Evolutionary conservation across 2,329 filamentous ascomycete species (phyloP).

Genomic region (Trichoderma sp.): DNA sequence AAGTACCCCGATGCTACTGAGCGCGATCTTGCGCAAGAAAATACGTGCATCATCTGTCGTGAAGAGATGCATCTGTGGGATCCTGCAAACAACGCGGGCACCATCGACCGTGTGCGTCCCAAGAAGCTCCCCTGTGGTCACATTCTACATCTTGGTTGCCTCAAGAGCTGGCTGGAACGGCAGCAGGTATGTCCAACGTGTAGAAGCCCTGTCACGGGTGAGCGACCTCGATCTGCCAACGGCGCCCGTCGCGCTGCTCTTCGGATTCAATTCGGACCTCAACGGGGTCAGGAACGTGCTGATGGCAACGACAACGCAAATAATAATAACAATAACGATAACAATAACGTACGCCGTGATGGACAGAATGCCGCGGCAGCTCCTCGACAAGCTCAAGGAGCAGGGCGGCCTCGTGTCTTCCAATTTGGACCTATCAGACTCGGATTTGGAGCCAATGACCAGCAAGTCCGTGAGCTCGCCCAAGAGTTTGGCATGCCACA

Average conservation of each 20-base stretch:
- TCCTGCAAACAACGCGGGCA: constrained; percentile 54
- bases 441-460: constrained; percentile 70
- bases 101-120: constrained; percentile 79
- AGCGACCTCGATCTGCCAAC: constrained; percentile 28
- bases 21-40: constrained; percentile 80
- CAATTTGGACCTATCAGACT: constrained; percentile 73
- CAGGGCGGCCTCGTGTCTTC: constrained; percentile 54
- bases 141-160: constrained; percentile 88
- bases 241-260: constrained; percentile 31
- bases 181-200: constrained; percentile 98
- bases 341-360: constrained; percentile 21
- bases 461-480: constrained; percentile 65
- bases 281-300: constrained; percentile 26
- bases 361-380: constrained; percentile 23
- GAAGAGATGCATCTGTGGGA: constrained; percentile 91
- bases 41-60: constrained; percentile 95
- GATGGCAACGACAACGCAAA: constrained; percentile 20
- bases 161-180: constrained; percentile 94
- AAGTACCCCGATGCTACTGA: constrained; percentile 86
- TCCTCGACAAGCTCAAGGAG: constrained; percentile 27
- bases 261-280: constrained; percentile 33
- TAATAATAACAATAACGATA: neutral
- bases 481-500: constrained; percentile 56
- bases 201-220: constrained; percentile 66
- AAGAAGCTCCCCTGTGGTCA: constrained; percentile 98